Evolutionary conservation across 2,329 filamentous ascomycete genomes (phyloP), one percentile per base, ranked within the genome.

Genomic region (Aspergillus persii): DNA sequence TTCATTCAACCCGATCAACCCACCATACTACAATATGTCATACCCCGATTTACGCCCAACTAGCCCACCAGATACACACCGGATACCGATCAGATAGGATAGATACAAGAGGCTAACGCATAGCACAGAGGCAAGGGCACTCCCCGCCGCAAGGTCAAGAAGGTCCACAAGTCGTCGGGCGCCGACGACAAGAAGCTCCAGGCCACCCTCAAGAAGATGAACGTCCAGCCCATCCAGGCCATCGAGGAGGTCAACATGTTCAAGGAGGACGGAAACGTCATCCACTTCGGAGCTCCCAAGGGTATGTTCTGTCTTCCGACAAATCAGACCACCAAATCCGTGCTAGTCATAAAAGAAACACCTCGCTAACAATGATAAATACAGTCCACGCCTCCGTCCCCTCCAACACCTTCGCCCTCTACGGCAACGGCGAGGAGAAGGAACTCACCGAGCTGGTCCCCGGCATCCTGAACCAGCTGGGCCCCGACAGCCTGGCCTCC

Each of bases 231-330:
- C 74, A 98, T 99, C 82, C 93, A 96, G 85, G 92, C 91, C 69
- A 99, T 99, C 74, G 95, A 99, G 88, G 95, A 99, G 86, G 95
- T 99, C 80, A 99, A 99, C 89, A 99, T 99, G 95, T 99, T 99
- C 89, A 99, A 99, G 90, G 90, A 91, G 78, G 95, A 99, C 79
- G 95, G 95, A 80, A 99, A 99, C 81, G 95, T 99, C 80, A 98
- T 99, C 76, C 95, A 99, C 87, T 99, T 99, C 79, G 90, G 92
- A 73, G 91, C 91, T 75, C 95, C 95, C 72, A 97, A 97, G 86
- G 95, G 95, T 98, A 83, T 76, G 86, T 83, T 54, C 8, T 33
- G 8, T 47, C 48, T 3, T 36, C 4, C 33, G 4, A 36, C 2
- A 9, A 3, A 4, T 36, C 33, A 9, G 15, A 9, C 33, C 2